These are phyloP conservation scores for Saccharomycopsis fodiens DNA, from an alignment of 805 yeast species.

Conservation along the genomic window DNA sequence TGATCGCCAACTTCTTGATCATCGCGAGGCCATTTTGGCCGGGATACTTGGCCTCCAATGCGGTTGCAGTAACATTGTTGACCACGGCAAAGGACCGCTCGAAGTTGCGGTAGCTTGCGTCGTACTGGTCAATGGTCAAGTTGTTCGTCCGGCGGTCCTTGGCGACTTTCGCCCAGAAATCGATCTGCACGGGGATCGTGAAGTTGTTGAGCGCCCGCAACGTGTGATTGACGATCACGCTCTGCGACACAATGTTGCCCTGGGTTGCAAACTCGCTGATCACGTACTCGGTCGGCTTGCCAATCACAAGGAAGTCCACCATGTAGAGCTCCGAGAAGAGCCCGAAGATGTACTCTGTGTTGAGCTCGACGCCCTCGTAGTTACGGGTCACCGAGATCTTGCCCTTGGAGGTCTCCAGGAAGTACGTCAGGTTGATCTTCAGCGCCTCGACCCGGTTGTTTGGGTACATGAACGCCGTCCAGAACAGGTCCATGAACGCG, in stretches of 20 bases:
- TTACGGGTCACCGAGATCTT: constrained; percentile 23
- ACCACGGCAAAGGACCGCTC: constrained; percentile 17
- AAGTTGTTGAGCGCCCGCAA: constrained; percentile 17
- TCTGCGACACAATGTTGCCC: constrained; percentile 17
- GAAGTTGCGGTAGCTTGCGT: constrained; percentile 22
- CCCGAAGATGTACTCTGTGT: constrained; percentile 25
- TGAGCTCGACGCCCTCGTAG: constrained; percentile 23
- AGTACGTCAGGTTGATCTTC: constrained; percentile 22
- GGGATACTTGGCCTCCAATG: constrained; percentile 4
- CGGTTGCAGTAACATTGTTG: neutral
- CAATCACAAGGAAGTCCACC: constrained; percentile 19
- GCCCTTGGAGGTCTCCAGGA: constrained; percentile 22
- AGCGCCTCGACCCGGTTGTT: constrained; percentile 20
- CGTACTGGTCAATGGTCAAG: constrained; percentile 21
- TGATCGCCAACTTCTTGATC: constrained; percentile 13
- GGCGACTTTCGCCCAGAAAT: constrained; percentile 16
- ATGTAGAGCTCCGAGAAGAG: constrained; percentile 19
- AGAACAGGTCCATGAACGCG: constrained; percentile 11
- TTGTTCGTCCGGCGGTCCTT: constrained; percentile 13
- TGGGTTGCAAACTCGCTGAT: constrained; percentile 19
- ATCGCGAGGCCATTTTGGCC: constrained; percentile 6
- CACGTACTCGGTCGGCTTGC: constrained; percentile 19
- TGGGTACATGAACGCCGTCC: constrained; percentile 26
- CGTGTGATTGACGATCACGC: constrained; percentile 18
- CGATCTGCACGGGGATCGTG: constrained; percentile 21